Conservation (phyloP, 805 yeast genomes). For the Candida jianshihensis region DNA sequence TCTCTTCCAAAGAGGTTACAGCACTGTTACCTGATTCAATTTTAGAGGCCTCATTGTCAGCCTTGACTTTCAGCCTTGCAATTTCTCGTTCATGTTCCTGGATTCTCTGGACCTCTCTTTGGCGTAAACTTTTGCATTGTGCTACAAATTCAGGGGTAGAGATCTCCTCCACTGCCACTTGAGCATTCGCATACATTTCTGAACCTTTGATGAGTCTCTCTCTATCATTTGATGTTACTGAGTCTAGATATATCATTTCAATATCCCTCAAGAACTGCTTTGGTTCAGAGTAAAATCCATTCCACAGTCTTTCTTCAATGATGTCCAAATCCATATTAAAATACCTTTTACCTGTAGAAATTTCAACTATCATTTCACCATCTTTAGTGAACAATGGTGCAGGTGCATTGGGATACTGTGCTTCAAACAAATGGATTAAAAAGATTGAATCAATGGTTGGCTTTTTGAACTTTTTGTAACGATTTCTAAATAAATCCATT, state of each 20-base stretch:
- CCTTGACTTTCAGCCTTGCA: slow-evolving; percentile 8
- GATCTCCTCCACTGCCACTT: slow-evolving; percentile 90
- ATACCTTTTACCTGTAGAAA: slow-evolving; percentile 62
- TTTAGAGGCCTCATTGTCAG: slow-evolving; percentile 4
- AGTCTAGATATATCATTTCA: slow-evolving; percentile 75
- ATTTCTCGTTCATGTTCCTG: slow-evolving; percentile 30
- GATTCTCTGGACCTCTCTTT: slow-evolving; percentile 55
- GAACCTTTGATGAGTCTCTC: slow-evolving; percentile 77
- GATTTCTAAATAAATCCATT: slow-evolving; percentile 80
- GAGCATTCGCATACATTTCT: slow-evolving; percentile 95
- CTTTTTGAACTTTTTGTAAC: slow-evolving; percentile 86
- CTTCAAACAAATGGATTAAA: slow-evolving; percentile 73
- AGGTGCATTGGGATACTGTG: slow-evolving; percentile 30
- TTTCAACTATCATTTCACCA: slow-evolving; percentile 77
- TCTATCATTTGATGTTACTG: slow-evolving; percentile 68
- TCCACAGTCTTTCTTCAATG: slow-evolving; percentile 93
- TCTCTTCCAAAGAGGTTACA: too few species aligned
- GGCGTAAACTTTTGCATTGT: slow-evolving; percentile 69
- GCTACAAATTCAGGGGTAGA: slow-evolving; percentile 61
- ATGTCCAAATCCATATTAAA: slow-evolving; percentile 91
- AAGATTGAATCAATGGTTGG: slow-evolving; percentile 79
- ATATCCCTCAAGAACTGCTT: slow-evolving; percentile 82
- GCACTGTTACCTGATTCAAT: not conserved
- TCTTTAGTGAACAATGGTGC: slow-evolving; percentile 40
- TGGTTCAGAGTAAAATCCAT: slow-evolving; percentile 91